Conservation (phyloP, 2,329 filamentous ascomycete genomes). For the Sporothrix protearum region DNA sequence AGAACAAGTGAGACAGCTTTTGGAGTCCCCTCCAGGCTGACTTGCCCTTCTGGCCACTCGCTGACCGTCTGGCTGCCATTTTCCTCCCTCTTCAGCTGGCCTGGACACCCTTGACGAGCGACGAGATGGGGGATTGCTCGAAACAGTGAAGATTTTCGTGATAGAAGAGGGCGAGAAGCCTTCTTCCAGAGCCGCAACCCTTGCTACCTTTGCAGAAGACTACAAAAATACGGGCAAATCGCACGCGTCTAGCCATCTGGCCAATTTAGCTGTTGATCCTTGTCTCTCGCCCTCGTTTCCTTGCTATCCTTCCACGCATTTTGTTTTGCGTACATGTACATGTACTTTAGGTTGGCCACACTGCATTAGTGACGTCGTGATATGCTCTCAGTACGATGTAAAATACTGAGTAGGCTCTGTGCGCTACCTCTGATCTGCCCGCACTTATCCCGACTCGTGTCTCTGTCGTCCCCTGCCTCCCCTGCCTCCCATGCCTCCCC, state of each 20-base stretch:
- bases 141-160: slow-evolving; percentile 1
- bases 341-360: too few relatives aligned
- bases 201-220: neutral
- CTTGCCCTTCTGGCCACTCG: neutral
- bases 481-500: neutral
- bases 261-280: neutral
- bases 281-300: neutral
- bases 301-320: neutral
- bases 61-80: neutral
- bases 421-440: neutral
- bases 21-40: neutral
- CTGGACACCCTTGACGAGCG: neutral
- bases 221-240: neutral
- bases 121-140: neutral
- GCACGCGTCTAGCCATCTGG: neutral
- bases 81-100: slow-evolving; percentile 14
- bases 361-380: neutral
- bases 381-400: too few relatives aligned
- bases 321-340: neutral
- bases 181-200: neutral
- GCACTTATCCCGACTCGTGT: neutral
- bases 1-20: neutral
- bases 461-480: neutral
- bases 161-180: neutral
- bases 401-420: neutral